phyloP scores from a whole-genome alignment of 2,329 filamentous ascomycete genomes.

The Pestalotiopsis sp. region DNA sequence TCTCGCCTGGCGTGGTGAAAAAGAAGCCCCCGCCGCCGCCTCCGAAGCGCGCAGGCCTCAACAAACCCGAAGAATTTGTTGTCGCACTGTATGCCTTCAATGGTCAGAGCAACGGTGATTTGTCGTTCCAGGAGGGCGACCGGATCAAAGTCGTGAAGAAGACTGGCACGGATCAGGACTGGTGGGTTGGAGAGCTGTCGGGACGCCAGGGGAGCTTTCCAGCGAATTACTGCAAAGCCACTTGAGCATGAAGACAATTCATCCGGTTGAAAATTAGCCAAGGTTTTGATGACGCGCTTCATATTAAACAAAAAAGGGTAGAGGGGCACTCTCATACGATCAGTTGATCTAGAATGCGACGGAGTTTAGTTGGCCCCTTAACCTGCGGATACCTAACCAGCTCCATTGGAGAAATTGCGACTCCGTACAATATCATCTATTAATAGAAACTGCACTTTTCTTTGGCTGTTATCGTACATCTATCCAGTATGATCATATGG shows the following conservation, averaged over 20 bases:
- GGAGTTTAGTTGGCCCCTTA: background rate
- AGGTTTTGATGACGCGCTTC: background rate
- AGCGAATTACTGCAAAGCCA: constrained; percentile 74
- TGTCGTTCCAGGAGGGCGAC: constrained; percentile 78
- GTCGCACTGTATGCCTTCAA: constrained; percentile 77
- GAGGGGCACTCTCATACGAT: background rate
- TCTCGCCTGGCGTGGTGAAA: constrained; percentile 49
- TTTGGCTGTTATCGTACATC: too few relatives aligned
- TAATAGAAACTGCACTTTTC: background rate
- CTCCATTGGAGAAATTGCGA: background rate
- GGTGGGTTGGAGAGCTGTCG: constrained; percentile 81
- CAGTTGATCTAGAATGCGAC: background rate
- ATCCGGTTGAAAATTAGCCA: background rate
- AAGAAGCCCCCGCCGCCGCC: constrained; percentile 78
- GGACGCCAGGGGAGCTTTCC: constrained; percentile 75
- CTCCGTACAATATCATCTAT: background rate
- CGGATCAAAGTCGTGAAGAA: constrained; percentile 77
- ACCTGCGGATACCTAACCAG: background rate
- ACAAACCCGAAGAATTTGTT: constrained; percentile 57
- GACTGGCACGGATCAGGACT: constrained; percentile 80
- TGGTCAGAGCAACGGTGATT: constrained; percentile 69
- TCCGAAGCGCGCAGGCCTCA: constrained; percentile 58
- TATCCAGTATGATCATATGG: too few relatives aligned
- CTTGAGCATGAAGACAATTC: constrained; percentile 20
- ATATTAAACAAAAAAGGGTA: background rate